These are phyloP conservation scores for Meripilus lineatus DNA, from an alignment of 1,284 basidiomycete species.

Conservation along the genomic window DNA sequence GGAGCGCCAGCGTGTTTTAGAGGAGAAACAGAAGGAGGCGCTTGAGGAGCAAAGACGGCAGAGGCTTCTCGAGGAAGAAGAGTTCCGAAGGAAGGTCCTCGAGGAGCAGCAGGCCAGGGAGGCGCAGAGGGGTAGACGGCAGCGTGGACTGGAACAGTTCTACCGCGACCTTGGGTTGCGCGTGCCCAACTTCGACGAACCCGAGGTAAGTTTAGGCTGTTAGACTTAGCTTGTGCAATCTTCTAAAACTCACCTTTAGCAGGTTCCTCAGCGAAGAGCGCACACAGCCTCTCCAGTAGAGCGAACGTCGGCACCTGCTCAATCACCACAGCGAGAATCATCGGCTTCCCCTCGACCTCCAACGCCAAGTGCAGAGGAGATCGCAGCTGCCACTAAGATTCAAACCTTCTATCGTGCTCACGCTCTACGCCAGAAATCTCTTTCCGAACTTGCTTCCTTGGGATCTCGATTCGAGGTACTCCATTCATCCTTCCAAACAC, in stretches of 20 bases:
- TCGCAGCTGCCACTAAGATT: slow-evolving; percentile 23
- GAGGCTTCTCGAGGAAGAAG: slow-evolving; percentile 17
- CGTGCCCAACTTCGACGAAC: slow-evolving; percentile 11
- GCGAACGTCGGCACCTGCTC: slow-evolving; percentile 13
- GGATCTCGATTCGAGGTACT: slow-evolving; percentile 17
- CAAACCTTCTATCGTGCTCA: slow-evolving; percentile 21
- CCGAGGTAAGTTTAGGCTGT: slow-evolving; percentile 8
- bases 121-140: slow-evolving; percentile 8
- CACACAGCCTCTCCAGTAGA: too few species aligned
- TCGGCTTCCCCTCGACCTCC: slow-evolving; percentile 1
- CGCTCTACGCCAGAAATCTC: slow-evolving; percentile 15
- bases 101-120: slow-evolving; percentile 14
- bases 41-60: slow-evolving; percentile 19
- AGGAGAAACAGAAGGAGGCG: slow-evolving; percentile 16
- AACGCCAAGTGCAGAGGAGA: slow-evolving; percentile 12
- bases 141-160: slow-evolving; percentile 17
- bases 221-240: background rate
- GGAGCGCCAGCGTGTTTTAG: slow-evolving; percentile 14
- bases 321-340: background rate
- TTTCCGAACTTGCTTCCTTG: slow-evolving; percentile 16
- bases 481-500: slow-evolving; percentile 20
- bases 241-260: background rate
- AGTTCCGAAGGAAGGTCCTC: slow-evolving; percentile 16
- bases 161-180: slow-evolving; percentile 19
- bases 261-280: slow-evolving; percentile 6